Evolutionary conservation across 805 yeast genomes (phyloP), one percentile per base, ranked within the genome.

Genomic region (Barnettozyma populi): DNA sequence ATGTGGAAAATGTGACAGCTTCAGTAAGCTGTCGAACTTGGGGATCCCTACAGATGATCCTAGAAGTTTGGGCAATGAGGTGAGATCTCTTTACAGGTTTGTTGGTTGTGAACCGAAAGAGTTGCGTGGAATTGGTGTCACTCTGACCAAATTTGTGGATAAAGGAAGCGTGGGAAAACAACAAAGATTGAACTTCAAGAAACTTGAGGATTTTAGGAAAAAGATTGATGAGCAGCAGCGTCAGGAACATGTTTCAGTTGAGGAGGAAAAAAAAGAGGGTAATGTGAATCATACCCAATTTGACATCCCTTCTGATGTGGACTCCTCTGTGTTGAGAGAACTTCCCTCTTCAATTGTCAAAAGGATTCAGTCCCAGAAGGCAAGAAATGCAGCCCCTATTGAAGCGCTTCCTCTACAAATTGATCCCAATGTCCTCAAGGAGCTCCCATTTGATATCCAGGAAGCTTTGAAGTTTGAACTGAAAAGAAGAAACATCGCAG

Each of bases 101-200:
- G 50, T 86, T 34, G 74, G 75, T 29, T 74, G 86, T 42, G 82
- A 84, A 0, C 83, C 86, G 0, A 59, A 61, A 13, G 96, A 88
- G 34, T 64, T 90, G 9, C 68, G 97, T 43, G 97, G 97, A 0
- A 66, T 92, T 4, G 84, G 95, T 0, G 70, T 92, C 1, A 85
- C 82, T 24, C 72, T 89, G 66, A 73, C 75, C 7, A 79, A 79
- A 53, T 68, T 90, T 32, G 69, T 69, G n/a, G 73, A 51, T 21
- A 58, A 56, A 34, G 56, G 53, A 21, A 54, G 56, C 5, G 54
- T 51, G 11, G 53, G 50, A 2, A 61, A 56, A 34, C 73, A 71
- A 47, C 64, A 58, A 60, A 62, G 60, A 35, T 51, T 72, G 13
- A 68, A 68, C 1, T 70, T 69, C 41, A 56, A 55, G 36, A 64